phyloP scores from a whole-genome alignment of 2,329 filamentous ascomycete genomes.

The Trichoderma sp. region DNA sequence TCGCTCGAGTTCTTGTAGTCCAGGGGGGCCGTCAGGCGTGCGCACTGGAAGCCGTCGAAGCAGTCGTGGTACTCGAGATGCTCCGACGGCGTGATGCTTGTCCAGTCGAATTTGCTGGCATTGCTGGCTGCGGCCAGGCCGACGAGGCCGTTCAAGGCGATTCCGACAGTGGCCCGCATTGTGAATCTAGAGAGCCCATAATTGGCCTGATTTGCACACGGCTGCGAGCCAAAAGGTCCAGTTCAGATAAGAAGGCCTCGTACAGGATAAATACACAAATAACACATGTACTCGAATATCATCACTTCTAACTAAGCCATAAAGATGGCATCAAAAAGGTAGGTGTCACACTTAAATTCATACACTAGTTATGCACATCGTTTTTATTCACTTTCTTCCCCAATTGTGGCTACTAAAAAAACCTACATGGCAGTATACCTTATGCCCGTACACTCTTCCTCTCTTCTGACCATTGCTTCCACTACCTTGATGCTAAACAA shows the following conservation, averaged over 20 bases:
- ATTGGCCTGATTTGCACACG: not conserved
- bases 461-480: not conserved
- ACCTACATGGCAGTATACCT: not conserved
- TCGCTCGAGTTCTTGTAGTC: slow-evolving; percentile 42
- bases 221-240: not conserved
- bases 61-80: slow-evolving; percentile 44
- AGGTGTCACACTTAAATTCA: not conserved
- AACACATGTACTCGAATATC: not conserved
- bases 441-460: not conserved
- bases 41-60: slow-evolving; percentile 43
- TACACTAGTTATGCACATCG: not conserved
- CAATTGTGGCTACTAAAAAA: not conserved
- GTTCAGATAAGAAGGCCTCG: too few species aligned
- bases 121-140: not conserved
- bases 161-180: not conserved
- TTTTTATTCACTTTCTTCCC: not conserved
- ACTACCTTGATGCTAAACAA: not conserved
- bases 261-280: too few species aligned
- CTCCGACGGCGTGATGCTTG: slow-evolving; percentile 36
- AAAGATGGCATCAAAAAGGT: not conserved
- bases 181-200: not conserved
- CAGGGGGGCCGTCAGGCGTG: slow-evolving; percentile 46
- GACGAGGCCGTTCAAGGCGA: not conserved
- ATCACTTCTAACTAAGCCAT: not conserved
- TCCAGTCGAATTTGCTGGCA: slow-evolving; percentile 40